Conservation (phyloP, 768 basidiomycete genomes). For the Lactarius tabidus region DNA sequence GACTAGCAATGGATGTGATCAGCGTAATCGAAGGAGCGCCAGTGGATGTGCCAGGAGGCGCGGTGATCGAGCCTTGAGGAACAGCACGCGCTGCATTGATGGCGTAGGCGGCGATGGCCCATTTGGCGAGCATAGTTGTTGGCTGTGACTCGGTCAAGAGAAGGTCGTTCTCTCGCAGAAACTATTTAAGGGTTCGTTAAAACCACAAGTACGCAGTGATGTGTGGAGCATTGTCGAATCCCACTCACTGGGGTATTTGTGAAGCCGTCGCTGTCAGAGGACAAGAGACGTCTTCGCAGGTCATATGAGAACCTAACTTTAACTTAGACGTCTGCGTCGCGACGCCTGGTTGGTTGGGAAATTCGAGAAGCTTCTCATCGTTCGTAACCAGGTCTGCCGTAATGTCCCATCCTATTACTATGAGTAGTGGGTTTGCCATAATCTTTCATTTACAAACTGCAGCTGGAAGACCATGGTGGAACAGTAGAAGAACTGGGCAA, state of each 20-base stretch:
- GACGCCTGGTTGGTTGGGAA: not conserved
- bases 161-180: not conserved
- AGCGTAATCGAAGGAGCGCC: constrained; percentile 39
- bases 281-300: not conserved
- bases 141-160: constrained; percentile 17
- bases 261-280: not conserved
- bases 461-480: not conserved
- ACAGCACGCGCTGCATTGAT: constrained; percentile 9
- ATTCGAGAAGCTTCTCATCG: not conserved
- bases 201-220: not conserved
- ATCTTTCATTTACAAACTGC: not conserved
- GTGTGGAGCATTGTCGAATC: not conserved
- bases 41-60: constrained; percentile 23
- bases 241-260: not conserved
- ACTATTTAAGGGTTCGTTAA: not conserved
- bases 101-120: constrained; percentile 20
- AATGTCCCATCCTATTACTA: not conserved
- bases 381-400: not conserved
- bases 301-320: not conserved
- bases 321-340: not conserved
- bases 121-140: constrained; percentile 31
- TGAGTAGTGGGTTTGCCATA: not conserved
- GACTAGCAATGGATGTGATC: constrained; percentile 60
- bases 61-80: constrained; percentile 20
- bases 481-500: not conserved